Evolutionary conservation across 2,329 filamentous ascomycete species (phyloP), one percentile per base, ranked within the genome.

Genomic region (Colletotrichum musae): DNA sequence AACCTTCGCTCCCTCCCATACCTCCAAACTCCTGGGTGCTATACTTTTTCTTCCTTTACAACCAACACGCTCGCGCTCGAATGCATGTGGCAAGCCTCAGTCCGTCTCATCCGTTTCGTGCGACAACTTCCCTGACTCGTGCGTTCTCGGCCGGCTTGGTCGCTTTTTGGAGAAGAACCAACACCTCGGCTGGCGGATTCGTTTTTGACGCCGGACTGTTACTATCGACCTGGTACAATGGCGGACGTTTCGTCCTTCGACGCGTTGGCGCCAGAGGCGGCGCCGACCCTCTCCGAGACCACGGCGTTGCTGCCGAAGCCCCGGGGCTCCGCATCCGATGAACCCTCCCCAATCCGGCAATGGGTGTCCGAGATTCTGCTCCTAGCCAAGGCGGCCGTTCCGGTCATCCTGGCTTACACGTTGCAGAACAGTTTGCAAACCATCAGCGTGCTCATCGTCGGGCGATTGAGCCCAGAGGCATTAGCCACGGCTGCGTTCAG

Each of bases 381-480:
- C 6, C 82, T 96, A 2, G 80, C 93, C 45, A 91, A 88, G 73
- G 89, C 89, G 26, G 93, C 93, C 0, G 78, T 94, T 1, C 93
- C 94, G 0, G 92, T 97, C 3, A 94, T 97, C 70, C 77, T 97
- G 45, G 94, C 94, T 68, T 97, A 97, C 79, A 92, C 92, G 9
- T 85, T 97, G 5, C 94, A 97, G 71, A 97, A 95, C 78, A 94
- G 92, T 5, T 83, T 97, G 0, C 94, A 97, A 77, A 97, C 94
- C 0, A 78, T 93, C 1, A 96, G 93, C 0, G 93, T 97, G 5
- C 82, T 97, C 53, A 91, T 97, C 45, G 93, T 94, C 3, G 94
- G 94, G 10, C 90, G 93, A 3, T 83, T 94, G 0, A 95, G 92
- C 0, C 91, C 94, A 1, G 92, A 96, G 78, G 90, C 94, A 2